These are phyloP conservation scores for Eucalyptus polyanthemos DNA, from an alignment of 345 rosid species.

Conservation along the genomic window DNA sequence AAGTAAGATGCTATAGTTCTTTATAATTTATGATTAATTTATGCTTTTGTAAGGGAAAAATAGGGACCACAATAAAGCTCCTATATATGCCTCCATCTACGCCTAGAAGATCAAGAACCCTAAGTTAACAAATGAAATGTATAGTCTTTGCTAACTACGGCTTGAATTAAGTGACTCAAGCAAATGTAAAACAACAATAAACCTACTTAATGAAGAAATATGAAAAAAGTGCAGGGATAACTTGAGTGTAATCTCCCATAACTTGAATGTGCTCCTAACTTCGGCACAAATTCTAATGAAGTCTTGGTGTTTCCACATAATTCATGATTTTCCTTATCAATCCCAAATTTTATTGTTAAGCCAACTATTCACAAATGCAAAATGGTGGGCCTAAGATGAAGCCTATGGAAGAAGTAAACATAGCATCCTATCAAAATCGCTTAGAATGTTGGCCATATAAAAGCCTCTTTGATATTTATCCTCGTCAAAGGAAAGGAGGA, in stretches of 20 bases:
- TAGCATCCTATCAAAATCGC: too few species aligned
- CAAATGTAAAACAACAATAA: background rate
- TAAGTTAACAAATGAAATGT: background rate
- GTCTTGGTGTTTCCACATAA: fast-evolving
- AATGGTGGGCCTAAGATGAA: too few species aligned
- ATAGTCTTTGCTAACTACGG: background rate
- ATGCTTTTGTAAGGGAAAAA: background rate
- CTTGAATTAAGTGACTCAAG: background rate
- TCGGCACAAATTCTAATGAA: too few species aligned
- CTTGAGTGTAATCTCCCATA: too few species aligned
- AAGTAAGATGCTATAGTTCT: too few species aligned
- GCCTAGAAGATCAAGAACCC: background rate
- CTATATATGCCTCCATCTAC: background rate
- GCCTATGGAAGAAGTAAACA: too few species aligned
- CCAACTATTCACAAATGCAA: too few species aligned
- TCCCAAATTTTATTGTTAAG: background rate
- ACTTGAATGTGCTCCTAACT: background rate
- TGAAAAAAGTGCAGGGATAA: background rate
- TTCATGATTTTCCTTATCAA: too few species aligned
- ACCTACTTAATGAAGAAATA: background rate
- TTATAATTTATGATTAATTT: background rate
- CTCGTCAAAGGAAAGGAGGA: too few species aligned
- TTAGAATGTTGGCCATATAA: background rate
- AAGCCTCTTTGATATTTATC: background rate
- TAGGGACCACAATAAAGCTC: background rate